Base-by-base conservation (phyloP, 345 rosid species). In the Cardiospermum halicacabum region DNA sequence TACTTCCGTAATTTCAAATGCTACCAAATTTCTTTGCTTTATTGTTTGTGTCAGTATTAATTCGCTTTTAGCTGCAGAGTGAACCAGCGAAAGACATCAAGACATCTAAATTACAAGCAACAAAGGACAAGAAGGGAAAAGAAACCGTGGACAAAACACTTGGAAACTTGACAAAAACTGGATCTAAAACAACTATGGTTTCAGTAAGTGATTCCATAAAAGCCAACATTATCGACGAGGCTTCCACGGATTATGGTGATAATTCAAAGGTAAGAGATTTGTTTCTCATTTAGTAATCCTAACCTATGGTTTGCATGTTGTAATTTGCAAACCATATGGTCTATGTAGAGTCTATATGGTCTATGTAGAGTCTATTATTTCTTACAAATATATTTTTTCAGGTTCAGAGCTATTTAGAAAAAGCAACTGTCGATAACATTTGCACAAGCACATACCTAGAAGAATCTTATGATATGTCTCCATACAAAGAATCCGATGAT, bases 401-500 rank as follows among this genome's bases (percentile, higher is more conserved):
- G 97, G 86, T 57, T 32, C 49, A 30, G 50, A 58, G 74, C 70
- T 53, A 70, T 61, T 37, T 24, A 22, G 68, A 51, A n/a, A 56
- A 74, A 66, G 56, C 75, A 82, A 67, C 63, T 15, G 74, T 24
- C 39, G 58, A 40, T 49, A 60, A 56, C 51, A 5, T 62, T 1
- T 22, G 13, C 40, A 53, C 68, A 26, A 10, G 55, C 37, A 53
- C 53, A 64, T 72, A 24, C 22, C 69, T 19, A 61, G 99, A 91
- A 66, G 72, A 63, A 40, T 89, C 99, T 0, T 95, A 91, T 61
- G 96, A 87, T 28, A 85, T 94, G 32, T 94, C 97, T 56, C 99
- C 97, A 37, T 94, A 89, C 73, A 82, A 87, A 78, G 82, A 82
- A 72, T 95, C 97, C 3, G 97, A 91, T 53, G 86, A 91, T 37